These are phyloP conservation scores for Reutealis trisperma DNA, from an alignment of 345 rosid species.

Conservation along the genomic window DNA sequence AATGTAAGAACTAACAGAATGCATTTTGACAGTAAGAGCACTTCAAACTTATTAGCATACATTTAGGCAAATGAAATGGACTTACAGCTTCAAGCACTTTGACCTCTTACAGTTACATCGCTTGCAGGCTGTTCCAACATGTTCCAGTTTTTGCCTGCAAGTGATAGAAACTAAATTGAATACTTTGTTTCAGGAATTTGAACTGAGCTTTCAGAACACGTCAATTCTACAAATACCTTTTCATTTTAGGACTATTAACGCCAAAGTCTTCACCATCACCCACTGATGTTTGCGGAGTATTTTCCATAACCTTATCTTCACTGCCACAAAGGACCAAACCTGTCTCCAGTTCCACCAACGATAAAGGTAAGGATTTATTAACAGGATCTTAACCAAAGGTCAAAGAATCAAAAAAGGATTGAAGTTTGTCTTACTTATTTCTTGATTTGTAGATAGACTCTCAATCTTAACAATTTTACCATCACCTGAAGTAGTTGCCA, in stretches of 20 bases:
- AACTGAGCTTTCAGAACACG: neutral
- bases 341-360: slow-evolving; percentile 24
- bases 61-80: slow-evolving; percentile 6
- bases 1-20: neutral
- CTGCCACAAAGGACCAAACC: slow-evolving; percentile 34
- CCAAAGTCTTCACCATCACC: slow-evolving; percentile 33
- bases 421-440: slow-evolving; percentile 23
- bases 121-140: slow-evolving; percentile 26
- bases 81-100: slow-evolving; percentile 39
- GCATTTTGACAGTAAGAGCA: neutral
- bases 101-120: slow-evolving; percentile 38
- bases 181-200: neutral
- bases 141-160: slow-evolving; percentile 45
- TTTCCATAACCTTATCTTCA: slow-evolving; percentile 29
- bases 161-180: slow-evolving; percentile 12
- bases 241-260: slow-evolving; percentile 33
- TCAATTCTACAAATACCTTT: slow-evolving; percentile 39
- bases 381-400: slow-evolving; percentile 16
- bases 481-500: slow-evolving; percentile 35
- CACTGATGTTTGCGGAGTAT: slow-evolving; percentile 28
- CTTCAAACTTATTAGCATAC: neutral
- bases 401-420: slow-evolving; percentile 22
- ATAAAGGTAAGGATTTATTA: slow-evolving; percentile 27
- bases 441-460: slow-evolving; percentile 34
- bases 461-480: slow-evolving; percentile 24